Evolutionary conservation across 2,329 filamentous ascomycete genomes (phyloP).

Genomic region (Orbilia blumenaviensis): DNA sequence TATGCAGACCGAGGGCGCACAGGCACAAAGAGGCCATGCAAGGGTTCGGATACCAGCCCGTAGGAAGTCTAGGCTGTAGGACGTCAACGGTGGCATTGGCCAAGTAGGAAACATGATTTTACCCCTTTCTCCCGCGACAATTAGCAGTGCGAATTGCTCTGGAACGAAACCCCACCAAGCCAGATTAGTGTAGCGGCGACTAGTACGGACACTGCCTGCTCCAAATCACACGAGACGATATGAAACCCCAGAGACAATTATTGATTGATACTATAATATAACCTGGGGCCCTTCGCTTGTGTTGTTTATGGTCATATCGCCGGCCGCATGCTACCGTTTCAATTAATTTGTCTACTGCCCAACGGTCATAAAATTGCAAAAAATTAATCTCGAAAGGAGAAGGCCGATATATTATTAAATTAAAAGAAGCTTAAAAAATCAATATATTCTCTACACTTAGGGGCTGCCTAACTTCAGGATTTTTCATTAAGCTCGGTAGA

Average conservation of each 20-base stretch:
- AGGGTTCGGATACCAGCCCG: slow-evolving; percentile 28
- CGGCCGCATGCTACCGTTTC: background rate
- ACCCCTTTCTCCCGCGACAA: slow-evolving; percentile 8
- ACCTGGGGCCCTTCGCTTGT: background rate
- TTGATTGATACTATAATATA: background rate
- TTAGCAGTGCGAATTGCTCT: slow-evolving; percentile 6
- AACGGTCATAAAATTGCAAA: background rate
- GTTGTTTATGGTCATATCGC: background rate
- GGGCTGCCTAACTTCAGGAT: slow-evolving; percentile 12
- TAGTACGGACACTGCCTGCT: slow-evolving; percentile 1
- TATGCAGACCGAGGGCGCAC: slow-evolving; percentile 6
- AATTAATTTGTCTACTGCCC: background rate
- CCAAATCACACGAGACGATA: slow-evolving; percentile 41
- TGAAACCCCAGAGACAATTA: slow-evolving; percentile 43
- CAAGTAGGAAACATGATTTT: background rate
- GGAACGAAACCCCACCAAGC: background rate
- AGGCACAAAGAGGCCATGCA: background rate
- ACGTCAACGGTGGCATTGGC: background rate
- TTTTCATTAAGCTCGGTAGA: background rate
- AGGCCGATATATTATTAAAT: slow-evolving; percentile 20
- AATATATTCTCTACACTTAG: slow-evolving; percentile 25
- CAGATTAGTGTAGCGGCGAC: background rate
- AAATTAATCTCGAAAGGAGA: slow-evolving; percentile 13
- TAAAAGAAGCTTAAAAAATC: background rate
- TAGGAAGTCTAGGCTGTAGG: no score